A percentile compares a stretch with the other conserved stretches of the same genome.
Conservation (phyloP, 176 grass and related monocot genomes). For the Triticum turgidum region DNA sequence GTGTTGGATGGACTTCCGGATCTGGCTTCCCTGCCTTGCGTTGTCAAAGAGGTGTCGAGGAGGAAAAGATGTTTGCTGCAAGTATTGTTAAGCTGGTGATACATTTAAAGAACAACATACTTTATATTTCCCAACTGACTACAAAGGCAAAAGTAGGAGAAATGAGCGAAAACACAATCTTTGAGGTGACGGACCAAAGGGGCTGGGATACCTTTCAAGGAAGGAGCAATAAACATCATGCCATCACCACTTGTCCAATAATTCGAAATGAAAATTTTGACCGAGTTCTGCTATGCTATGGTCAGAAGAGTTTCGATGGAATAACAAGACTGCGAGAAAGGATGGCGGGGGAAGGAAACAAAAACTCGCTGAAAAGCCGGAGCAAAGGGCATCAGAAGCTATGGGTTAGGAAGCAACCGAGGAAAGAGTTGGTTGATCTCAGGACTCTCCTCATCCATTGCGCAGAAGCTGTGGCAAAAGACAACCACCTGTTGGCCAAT, state of each 20-base stretch:
- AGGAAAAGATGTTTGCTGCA: too few relatives aligned
- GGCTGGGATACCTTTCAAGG: slow-evolving; percentile 34
- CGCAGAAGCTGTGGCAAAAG: slow-evolving; percentile 46
- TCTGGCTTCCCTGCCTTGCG: too few relatives aligned
- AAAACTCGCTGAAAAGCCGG: slow-evolving; percentile 1
- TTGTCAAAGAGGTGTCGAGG: too few relatives aligned
- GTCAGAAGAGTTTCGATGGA: not conserved
- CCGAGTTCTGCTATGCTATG: slow-evolving; percentile 39
- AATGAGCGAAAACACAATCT: slow-evolving; percentile 5
- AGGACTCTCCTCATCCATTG: slow-evolving; percentile 50
- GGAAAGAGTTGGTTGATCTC: slow-evolving; percentile 39
- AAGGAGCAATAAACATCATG: slow-evolving; percentile 42
- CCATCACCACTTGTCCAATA: slow-evolving; percentile 31
- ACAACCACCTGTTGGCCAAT: slow-evolving; percentile 27
- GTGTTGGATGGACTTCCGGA: too few relatives aligned
- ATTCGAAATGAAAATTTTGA: slow-evolving; percentile 53
- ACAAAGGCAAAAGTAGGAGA: not conserved
- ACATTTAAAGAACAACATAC: too few relatives aligned
- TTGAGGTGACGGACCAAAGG: not conserved
- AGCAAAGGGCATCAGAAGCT: not conserved
- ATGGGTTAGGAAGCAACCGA: slow-evolving; percentile 25
- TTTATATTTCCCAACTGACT: not conserved
- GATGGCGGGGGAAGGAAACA: slow-evolving; percentile 29
- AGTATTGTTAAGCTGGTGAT: too few relatives aligned
- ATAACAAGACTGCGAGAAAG: slow-evolving; percentile 27